Percentiles rank a stretch among this genome's conserved stretches.
Evolutionary conservation across 306 rosid genomes (phyloP).

Genomic region (Hippophae tibetana): DNA sequence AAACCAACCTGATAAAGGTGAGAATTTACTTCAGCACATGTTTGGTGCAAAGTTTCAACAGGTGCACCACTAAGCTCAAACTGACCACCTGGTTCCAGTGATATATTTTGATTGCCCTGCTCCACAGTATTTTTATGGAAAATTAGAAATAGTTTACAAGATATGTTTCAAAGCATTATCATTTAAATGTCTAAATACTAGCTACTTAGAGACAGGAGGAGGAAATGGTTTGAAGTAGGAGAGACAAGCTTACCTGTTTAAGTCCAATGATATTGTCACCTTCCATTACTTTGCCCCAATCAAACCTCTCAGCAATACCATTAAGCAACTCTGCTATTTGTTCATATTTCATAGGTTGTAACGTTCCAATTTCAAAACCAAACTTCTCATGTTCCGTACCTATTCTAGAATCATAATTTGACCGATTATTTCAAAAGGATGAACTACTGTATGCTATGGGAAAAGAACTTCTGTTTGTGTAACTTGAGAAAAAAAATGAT

Average conservation of each 20-base stretch:
- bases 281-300: constrained; percentile 1
- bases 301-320: constrained; percentile 1
- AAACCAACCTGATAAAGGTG: constrained; percentile 47
- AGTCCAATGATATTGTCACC: neutral
- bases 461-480: too few species aligned
- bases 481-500: too few species aligned
- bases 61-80: constrained; percentile 67
- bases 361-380: constrained; percentile 64
- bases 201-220: too few species aligned
- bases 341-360: constrained; percentile 66
- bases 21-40: constrained; percentile 53
- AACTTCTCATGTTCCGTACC: constrained; percentile 97
- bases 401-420: constrained; percentile 45
- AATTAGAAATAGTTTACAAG: too few species aligned
- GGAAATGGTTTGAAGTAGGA: too few species aligned
- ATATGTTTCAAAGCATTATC: too few species aligned
- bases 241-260: neutral
- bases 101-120: constrained; percentile 57
- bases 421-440: neutral
- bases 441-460: neutral
- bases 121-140: neutral
- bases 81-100: constrained; percentile 64
- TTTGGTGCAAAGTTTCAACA: constrained; percentile 56
- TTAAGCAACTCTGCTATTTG: constrained; percentile 65
- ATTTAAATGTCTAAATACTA: too few species aligned